These are phyloP conservation scores for Taphrina deformans DNA, from an alignment of 1,139 yeast genomes.

Conservation along the genomic window DNA sequence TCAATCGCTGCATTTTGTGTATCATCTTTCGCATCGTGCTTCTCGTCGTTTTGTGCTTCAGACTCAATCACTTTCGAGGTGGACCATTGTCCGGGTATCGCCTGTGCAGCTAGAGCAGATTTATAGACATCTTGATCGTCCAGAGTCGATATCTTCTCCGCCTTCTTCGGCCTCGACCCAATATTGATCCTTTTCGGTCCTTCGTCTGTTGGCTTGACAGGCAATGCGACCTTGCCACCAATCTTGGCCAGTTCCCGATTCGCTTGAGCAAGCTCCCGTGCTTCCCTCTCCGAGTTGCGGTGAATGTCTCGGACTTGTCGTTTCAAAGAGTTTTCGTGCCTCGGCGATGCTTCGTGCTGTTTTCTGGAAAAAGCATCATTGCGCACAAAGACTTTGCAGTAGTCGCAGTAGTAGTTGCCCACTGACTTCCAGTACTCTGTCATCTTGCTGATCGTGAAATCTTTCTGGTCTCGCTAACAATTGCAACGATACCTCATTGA, in stretches of 20 bases:
- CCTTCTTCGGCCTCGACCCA: slow-evolving; percentile 3
- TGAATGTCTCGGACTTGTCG: slow-evolving; percentile 29
- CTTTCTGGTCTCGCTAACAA: too few species aligned
- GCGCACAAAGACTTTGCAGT: slow-evolving; percentile 32
- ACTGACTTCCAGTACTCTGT: slow-evolving; percentile 33
- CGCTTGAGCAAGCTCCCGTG: slow-evolving; percentile 17
- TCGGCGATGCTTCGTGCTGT: slow-evolving; percentile 34
- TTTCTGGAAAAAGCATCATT: slow-evolving; percentile 30
- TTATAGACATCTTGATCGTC: slow-evolving; percentile 23
- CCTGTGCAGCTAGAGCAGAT: slow-evolving; percentile 28
- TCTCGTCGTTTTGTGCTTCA: neutral
- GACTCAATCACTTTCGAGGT: neutral
- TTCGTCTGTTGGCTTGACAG: neutral
- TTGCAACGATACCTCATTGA: too few species aligned
- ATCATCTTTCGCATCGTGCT: neutral
- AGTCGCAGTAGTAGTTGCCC: slow-evolving; percentile 32
- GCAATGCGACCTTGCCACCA: slow-evolving; percentile 21
- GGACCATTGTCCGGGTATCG: slow-evolving; percentile 24
- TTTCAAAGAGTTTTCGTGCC: slow-evolving; percentile 30
- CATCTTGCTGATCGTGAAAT: slow-evolving; percentile 9
- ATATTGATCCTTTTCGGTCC: slow-evolving; percentile 14
- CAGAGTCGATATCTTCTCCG: neutral
- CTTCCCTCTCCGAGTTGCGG: slow-evolving; percentile 19
- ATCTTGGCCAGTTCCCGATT: slow-evolving; percentile 30
- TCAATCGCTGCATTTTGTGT: neutral